Percentiles rank a stretch among this genome's conserved stretches.
Conservation (phyloP, 371 early-diverging fungal species). For the Mucor velutinosus region DNA sequence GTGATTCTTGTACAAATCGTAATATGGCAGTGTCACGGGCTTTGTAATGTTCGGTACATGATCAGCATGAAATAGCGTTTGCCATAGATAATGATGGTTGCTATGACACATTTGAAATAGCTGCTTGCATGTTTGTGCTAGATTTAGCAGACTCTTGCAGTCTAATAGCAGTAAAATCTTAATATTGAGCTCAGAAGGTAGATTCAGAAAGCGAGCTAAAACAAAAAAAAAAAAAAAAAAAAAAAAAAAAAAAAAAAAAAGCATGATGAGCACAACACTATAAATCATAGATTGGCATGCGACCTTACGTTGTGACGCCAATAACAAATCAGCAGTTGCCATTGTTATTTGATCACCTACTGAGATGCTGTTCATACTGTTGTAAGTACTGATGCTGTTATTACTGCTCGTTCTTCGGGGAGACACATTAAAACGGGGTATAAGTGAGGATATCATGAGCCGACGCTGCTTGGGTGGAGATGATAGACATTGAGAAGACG, state of each 20-base stretch:
- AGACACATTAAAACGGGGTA: conserved; percentile 15
- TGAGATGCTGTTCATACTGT: not conserved
- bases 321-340: not conserved
- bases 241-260: not conserved
- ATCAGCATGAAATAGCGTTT: conserved; percentile 19
- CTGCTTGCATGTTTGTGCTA: conserved; percentile 21
- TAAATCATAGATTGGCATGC: not conserved
- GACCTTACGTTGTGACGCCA: conserved; percentile 7
- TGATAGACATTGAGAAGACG: conserved; percentile 3
- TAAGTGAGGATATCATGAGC: conserved; percentile 17
- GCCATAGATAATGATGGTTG: conserved; percentile 22
- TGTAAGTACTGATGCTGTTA: not conserved
- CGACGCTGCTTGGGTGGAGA: conserved; percentile 24
- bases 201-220: conserved; percentile 1
- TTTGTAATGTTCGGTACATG: not conserved
- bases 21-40: conserved; percentile 11
- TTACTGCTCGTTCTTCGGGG: conserved; percentile 4
- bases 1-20: conserved; percentile 24
- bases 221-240: not conserved
- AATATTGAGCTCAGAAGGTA: conserved; percentile 20
- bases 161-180: conserved; percentile 18
- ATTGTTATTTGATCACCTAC: not conserved
- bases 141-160: conserved; percentile 5
- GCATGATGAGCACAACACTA: not conserved
- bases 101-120: conserved; percentile 11